Percentiles rank a stretch among this genome's conserved stretches.
Conservation (phyloP, 1,139 yeast species). For the Scheffersomyces parashehatae region DNA sequence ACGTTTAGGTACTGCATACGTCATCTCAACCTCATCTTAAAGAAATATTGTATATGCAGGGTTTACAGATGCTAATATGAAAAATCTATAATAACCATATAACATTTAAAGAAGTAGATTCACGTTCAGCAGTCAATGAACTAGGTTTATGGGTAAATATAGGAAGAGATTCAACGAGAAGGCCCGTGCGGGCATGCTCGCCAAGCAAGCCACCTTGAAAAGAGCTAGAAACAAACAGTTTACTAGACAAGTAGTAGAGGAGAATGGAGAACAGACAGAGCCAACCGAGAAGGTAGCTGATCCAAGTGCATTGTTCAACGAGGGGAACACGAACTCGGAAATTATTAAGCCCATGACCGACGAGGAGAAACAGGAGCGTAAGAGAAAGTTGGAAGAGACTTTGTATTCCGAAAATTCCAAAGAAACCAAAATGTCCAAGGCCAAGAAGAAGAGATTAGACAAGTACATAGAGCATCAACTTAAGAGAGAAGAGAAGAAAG, state of each 20-base stretch:
- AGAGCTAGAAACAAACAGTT: conserved; percentile 69
- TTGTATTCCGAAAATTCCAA: conserved; percentile 55
- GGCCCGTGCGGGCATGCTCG: conserved; percentile 82
- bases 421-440: conserved; percentile 66
- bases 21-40: conserved; percentile 1
- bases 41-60: not conserved
- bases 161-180: conserved; percentile 80
- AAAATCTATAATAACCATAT: conserved; percentile 4
- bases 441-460: conserved; percentile 76
- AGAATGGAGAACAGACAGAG: conserved; percentile 16
- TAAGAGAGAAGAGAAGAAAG: conserved; percentile 84
- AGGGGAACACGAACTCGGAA: conserved; percentile 60
- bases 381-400: conserved; percentile 62
- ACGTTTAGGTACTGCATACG: too few relatives aligned
- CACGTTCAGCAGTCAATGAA: not conserved
- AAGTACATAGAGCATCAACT: conserved; percentile 85
- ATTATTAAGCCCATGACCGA: conserved; percentile 51
- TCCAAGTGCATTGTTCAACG: conserved; percentile 6
- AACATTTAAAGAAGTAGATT: not conserved
- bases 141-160: conserved; percentile 67
- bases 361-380: conserved; percentile 63
- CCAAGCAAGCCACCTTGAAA: conserved; percentile 73
- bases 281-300: conserved; percentile 3
- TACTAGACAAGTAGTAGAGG: conserved; percentile 46
- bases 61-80: not conserved